Evolutionary conservation across 345 rosid genomes (phyloP).

Genomic region (Eucalyptus guilfoylei): DNA sequence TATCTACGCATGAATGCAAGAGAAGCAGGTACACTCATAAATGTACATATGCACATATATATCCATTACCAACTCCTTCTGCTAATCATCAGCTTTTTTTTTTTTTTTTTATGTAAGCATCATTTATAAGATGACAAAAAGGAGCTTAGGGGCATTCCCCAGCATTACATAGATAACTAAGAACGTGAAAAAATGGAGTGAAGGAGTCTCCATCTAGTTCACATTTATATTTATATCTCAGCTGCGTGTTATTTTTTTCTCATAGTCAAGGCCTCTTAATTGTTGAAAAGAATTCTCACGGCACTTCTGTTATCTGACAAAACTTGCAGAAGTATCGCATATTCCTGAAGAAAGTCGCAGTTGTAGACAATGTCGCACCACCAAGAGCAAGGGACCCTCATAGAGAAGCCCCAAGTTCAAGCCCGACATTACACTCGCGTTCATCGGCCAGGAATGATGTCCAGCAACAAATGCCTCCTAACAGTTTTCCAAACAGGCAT

Average conservation of each 20-base stretch:
- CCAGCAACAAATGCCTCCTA: background rate
- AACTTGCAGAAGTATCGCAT: background rate
- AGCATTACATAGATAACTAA: no score
- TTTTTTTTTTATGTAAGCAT: no score
- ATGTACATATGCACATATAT: background rate
- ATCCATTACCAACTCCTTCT: background rate
- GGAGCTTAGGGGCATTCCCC: no score
- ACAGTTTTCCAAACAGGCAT: background rate
- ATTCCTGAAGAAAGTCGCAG: background rate
- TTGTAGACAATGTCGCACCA: background rate
- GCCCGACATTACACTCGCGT: background rate
- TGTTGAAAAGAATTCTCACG: background rate
- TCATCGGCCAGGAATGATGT: background rate
- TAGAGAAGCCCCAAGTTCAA: background rate
- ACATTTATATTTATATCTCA: background rate
- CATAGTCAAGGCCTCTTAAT: background rate
- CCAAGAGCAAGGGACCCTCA: background rate
- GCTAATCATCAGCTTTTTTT: background rate
- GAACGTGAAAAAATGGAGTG: no score
- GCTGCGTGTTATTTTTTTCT: background rate
- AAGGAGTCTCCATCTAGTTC: background rate
- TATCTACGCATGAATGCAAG: background rate
- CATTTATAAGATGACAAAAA: no score
- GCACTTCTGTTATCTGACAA: background rate
- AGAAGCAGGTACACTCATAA: background rate